Evolutionary conservation across 2,329 filamentous ascomycete genomes (phyloP), one percentile per base, ranked within the genome.

Genomic region (Ascochyta pisi): DNA sequence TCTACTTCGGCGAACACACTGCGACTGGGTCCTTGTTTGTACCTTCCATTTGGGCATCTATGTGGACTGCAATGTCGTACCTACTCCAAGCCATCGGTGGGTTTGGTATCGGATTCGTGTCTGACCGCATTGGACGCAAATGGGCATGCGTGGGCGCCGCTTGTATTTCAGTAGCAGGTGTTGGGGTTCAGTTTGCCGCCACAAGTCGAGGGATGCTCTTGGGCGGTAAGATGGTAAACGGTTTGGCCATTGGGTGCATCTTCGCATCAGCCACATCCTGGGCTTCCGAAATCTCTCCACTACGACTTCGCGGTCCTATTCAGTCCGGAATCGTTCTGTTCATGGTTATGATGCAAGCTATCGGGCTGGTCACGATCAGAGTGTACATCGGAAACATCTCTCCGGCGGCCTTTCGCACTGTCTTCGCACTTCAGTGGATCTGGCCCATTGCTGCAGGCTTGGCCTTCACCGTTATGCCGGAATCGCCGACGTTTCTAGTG

Each of bases 61-160:
- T 56, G 41, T 56, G 53, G 53, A 56, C 47, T 38, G 53, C 53
- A 7, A 56, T 56, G 53, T 56, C 53, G 22, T 56, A 56, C n/a
- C 10, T 56, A 15, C 47, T 56, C 8, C 53, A 56, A 27, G 53
- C 53, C 16, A 51, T 56, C 13, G 53, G 53, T 2, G 53, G 53
- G 3, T 51, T 56, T n/a, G 31, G 53, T 23, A 47, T 56, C 7
- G 53, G 53, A 9, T 56, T 56, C 12, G 37, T 56, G 2, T 56
- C 53, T n/a, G 53, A 56, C 13, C 40, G 53, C 6, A 56, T 56
- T 15, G 53, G 53, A 23, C 46, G 53, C 8, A 56, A 56, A 31
- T 56, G 53, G 53, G 40, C 45, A 24, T 50, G 45, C 9, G 53
- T 56, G 2, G 41, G 35, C 16, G 41, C 53, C 4, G 43, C 45